These are phyloP conservation scores for Amaranthus palmeri DNA, from an alignment of 148 eudicot species.

Conservation along the genomic window DNA sequence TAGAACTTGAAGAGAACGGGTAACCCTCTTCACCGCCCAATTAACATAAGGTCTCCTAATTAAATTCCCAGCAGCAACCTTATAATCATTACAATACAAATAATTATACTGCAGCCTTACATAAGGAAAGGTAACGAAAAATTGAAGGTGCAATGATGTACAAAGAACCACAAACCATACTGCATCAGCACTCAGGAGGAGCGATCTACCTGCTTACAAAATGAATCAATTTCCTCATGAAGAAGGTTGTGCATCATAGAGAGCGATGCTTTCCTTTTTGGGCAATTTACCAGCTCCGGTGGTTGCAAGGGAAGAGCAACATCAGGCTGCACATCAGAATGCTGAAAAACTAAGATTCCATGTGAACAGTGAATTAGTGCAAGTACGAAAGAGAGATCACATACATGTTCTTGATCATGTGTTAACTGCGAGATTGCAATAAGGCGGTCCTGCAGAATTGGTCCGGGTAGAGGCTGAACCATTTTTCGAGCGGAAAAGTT, in stretches of 20 bases:
- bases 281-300: slow-evolving; percentile 54
- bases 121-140: not conserved
- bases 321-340: slow-evolving; percentile 67
- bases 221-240: slow-evolving; percentile 89
- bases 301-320: slow-evolving; percentile 77
- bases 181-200: not conserved
- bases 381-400: slow-evolving; percentile 10
- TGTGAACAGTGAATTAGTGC: slow-evolving; percentile 12
- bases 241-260: slow-evolving; percentile 65
- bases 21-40: slow-evolving; percentile 97
- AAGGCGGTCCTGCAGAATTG: slow-evolving; percentile 81
- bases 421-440: slow-evolving; percentile 87
- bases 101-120: slow-evolving; percentile 10
- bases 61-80: slow-evolving; percentile 90
- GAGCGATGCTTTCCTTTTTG: slow-evolving; percentile 52
- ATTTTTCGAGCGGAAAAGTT: slow-evolving; percentile 59
- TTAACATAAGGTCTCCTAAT: slow-evolving; percentile 77
- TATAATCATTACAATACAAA: slow-evolving; percentile 19
- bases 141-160: not conserved
- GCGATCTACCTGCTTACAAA: slow-evolving; percentile 75
- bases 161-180: slow-evolving; percentile 5
- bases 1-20: slow-evolving; percentile 93
- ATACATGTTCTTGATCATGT: slow-evolving; percentile 96
- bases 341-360: slow-evolving; percentile 7
- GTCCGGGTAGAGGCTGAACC: slow-evolving; percentile 75